Evolutionary conservation across 345 rosid genomes (phyloP).

Genomic region (Isatis tinctoria): DNA sequence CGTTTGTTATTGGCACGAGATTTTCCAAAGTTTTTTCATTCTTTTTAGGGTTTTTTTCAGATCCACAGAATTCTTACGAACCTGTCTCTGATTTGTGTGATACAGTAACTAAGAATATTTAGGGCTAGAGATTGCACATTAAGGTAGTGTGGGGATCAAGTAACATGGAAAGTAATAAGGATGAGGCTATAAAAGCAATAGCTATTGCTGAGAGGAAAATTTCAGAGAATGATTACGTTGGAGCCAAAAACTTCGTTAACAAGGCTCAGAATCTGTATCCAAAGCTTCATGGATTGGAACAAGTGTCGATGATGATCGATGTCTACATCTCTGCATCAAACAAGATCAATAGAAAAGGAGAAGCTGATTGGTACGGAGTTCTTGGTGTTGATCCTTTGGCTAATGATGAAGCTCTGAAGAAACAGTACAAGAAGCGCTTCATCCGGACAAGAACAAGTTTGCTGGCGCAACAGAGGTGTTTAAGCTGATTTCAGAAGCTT

Average conservation of each 20-base stretch:
- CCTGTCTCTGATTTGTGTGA: not conserved
- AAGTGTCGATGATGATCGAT: not conserved
- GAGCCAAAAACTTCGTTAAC: not conserved
- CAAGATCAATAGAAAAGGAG: constrained; percentile 23
- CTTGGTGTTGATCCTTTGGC: constrained; percentile 56
- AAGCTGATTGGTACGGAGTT: constrained; percentile 65
- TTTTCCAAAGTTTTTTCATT: too few species aligned
- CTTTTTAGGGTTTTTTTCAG: too few species aligned
- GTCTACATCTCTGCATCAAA: not conserved
- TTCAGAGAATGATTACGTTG: not conserved
- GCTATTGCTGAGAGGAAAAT: constrained; percentile 4
- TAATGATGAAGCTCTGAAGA: constrained; percentile 54
- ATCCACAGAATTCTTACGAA: not conserved
- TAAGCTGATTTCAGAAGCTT: constrained; percentile 59
- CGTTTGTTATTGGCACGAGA: too few species aligned
- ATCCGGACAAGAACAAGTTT: constrained; percentile 80
- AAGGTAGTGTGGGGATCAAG: not conserved
- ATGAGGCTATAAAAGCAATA: not conserved
- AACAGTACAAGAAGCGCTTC: constrained; percentile 67
- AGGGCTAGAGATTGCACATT: not conserved
- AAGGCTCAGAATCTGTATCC: constrained; percentile 21
- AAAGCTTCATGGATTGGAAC: constrained; percentile 11
- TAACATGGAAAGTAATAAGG: not conserved
- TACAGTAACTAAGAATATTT: not conserved
- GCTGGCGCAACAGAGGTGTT: constrained; percentile 77